Percentiles rank a stretch among this genome's conserved stretches.
phyloP scores from a whole-genome alignment of 306 rosid species.

The Purshia tridentata region DNA sequence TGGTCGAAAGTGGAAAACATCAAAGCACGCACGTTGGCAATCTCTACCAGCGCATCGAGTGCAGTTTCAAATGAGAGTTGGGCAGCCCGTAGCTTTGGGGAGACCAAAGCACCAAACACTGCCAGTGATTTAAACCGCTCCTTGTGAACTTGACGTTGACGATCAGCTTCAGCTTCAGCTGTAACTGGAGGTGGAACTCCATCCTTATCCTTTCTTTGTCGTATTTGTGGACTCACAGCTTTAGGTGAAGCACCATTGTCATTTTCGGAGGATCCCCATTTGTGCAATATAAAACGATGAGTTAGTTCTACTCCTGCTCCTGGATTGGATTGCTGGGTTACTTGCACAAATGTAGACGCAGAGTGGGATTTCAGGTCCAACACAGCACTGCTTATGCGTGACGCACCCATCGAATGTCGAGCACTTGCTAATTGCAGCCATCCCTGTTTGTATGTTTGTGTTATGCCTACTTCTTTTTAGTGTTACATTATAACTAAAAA shows the following conservation, averaged over 20 bases:
- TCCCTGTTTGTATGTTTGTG: conserved; percentile 48
- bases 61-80: conserved; percentile 96
- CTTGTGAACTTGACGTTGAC: conserved; percentile 48
- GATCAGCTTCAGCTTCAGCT: conserved; percentile 41
- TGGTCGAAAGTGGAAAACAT: conserved; percentile 49
- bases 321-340: conserved; percentile 23
- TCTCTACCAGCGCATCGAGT: conserved; percentile 64
- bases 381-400: conserved; percentile 60
- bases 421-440: conserved; percentile 91
- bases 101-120: conserved; percentile 71
- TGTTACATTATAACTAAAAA: background rate
- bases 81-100: conserved; percentile 84
- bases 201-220: conserved; percentile 32
- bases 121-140: conserved; percentile 64
- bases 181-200: conserved; percentile 34
- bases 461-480: background rate
- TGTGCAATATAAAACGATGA: conserved; percentile 45
- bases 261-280: conserved; percentile 63
- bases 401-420: conserved; percentile 85
- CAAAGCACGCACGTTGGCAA: conserved; percentile 67
- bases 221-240: conserved; percentile 34
- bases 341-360: conserved; percentile 63
- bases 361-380: conserved; percentile 70
- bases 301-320: conserved; percentile 42
- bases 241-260: conserved; percentile 9